Conservation (phyloP, 495 filamentous ascomycete genomes). For the Penicillium simplicissimum region DNA sequence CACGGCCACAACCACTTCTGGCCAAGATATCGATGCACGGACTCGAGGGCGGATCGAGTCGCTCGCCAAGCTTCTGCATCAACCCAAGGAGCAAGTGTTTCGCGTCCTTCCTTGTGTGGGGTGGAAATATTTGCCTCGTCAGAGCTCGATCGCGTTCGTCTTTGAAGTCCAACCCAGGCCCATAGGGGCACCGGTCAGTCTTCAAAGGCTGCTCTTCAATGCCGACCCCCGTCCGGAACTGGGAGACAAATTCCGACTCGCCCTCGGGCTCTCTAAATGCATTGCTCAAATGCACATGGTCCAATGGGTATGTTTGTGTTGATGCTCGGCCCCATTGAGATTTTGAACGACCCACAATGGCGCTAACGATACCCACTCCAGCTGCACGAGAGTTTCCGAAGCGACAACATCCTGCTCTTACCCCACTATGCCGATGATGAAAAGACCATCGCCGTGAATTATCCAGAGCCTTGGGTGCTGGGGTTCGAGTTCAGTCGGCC, state of each 20-base stretch:
- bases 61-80: conserved; percentile 5
- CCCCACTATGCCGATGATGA: background rate
- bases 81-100: conserved; percentile 3
- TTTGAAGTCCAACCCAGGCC: conserved; percentile 6
- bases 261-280: background rate
- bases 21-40: background rate
- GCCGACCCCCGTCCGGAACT: background rate
- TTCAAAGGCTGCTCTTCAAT: conserved; percentile 1
- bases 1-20: background rate
- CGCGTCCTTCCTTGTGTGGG: conserved; percentile 6
- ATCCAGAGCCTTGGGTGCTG: conserved; percentile 6
- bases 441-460: conserved; percentile 1
- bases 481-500: conserved; percentile 8
- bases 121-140: conserved; percentile 6
- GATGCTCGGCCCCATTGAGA: background rate
- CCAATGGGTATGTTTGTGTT: conserved; percentile 1
- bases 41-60: conserved; percentile 3
- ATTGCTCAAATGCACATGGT: conserved; percentile 8
- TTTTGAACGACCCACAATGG: background rate
- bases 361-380: conserved; percentile 2
- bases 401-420: conserved; percentile 7
- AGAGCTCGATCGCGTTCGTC: conserved; percentile 6
- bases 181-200: conserved; percentile 1
- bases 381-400: conserved; percentile 10
- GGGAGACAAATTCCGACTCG: conserved; percentile 6